phyloP scores from a whole-genome alignment of 2,329 filamentous ascomycete genomes.

The Aspergillus sp. region DNA sequence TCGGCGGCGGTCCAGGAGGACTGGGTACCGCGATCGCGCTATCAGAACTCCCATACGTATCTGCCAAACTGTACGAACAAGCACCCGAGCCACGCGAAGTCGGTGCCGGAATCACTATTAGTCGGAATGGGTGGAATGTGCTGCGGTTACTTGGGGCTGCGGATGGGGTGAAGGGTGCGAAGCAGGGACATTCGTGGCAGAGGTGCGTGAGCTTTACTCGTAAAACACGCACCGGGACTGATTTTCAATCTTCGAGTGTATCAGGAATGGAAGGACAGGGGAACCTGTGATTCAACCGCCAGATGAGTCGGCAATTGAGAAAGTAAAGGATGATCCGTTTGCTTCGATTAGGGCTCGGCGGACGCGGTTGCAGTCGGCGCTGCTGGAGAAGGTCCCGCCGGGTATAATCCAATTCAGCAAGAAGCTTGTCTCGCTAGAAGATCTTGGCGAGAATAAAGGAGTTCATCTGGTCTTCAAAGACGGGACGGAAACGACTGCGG shows the following conservation, averaged over 20 bases:
- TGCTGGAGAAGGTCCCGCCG: background rate
- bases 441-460: background rate
- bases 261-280: background rate
- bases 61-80: slow-evolving; percentile 1
- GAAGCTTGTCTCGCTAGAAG: background rate
- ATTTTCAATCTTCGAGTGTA: background rate
- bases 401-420: background rate
- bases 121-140: slow-evolving; percentile 5
- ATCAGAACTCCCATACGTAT: background rate
- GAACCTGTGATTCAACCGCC: background rate
- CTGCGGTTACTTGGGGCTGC: background rate
- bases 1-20: slow-evolving; percentile 6
- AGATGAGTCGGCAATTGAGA: too few species aligned
- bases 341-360: slow-evolving; percentile 3
- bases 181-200: background rate
- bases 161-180: slow-evolving; percentile 1
- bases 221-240: too few species aligned
- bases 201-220: background rate
- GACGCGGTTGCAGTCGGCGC: slow-evolving; percentile 6
- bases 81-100: slow-evolving; percentile 1
- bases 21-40: background rate
- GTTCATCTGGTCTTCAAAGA: background rate
- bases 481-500: background rate
- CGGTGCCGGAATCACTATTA: slow-evolving; percentile 5
- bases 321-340: background rate